Percentiles rank a stretch among this genome's conserved stretches.
These are phyloP conservation scores for Chlamydomonas reinhardtii DNA, from an alignment of 163 green algal species.

Conservation along the genomic window DNA sequence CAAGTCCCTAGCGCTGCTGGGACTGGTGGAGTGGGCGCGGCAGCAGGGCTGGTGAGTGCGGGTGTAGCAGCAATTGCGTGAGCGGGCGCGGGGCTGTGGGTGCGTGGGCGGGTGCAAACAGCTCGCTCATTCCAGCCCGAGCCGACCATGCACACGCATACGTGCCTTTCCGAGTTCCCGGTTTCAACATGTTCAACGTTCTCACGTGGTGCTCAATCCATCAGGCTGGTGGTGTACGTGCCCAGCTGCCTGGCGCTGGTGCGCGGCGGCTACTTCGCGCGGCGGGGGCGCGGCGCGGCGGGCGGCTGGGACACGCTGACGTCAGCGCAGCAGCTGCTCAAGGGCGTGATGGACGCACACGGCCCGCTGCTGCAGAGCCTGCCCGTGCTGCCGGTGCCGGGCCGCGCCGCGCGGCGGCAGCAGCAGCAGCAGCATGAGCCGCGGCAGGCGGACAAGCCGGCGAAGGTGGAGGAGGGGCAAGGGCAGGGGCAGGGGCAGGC, in stretches of 20 bases:
- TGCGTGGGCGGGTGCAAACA: too few relatives aligned
- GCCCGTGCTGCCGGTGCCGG: not conserved
- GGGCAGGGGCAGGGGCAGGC: too few relatives aligned
- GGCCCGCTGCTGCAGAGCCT: constrained; percentile 39
- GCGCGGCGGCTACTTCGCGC: constrained; percentile 59
- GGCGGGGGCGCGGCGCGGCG: not conserved
- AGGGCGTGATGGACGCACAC: constrained; percentile 52
- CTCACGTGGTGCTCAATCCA: too few relatives aligned
- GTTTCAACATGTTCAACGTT: too few relatives aligned
- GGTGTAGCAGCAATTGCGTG: not conserved
- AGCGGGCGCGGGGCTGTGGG: too few relatives aligned
- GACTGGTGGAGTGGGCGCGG: constrained; percentile 69
- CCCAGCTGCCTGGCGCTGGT: constrained; percentile 62
- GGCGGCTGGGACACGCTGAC: constrained; percentile 62
- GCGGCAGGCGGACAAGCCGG: not conserved
- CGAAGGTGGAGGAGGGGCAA: not conserved
- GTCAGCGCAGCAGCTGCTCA: constrained; percentile 63
- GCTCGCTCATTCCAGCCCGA: too few relatives aligned
- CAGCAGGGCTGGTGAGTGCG: constrained; percentile 53
- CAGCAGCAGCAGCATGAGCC: not conserved
- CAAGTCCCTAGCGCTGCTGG: constrained; percentile 79
- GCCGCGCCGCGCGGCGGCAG: too few relatives aligned
- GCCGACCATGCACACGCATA: too few relatives aligned
- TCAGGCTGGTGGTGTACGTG: constrained; percentile 76
- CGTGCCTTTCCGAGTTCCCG: too few relatives aligned